phyloP scores from a whole-genome alignment of 2,329 filamentous ascomycete genomes.

The Colletotrichum endophyticum region DNA sequence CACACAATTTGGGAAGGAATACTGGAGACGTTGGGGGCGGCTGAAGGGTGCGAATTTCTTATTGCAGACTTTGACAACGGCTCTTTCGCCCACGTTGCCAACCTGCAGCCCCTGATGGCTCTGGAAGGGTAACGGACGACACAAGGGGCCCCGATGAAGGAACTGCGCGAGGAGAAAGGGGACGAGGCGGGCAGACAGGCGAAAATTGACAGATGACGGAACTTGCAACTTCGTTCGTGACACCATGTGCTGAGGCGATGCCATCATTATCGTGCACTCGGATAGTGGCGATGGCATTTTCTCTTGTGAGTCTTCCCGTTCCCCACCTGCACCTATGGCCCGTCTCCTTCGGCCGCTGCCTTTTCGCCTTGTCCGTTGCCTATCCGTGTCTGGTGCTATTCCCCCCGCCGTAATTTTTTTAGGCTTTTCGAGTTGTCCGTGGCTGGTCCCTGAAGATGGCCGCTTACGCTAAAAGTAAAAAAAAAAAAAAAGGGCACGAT shows the following conservation, averaged over 20 bases:
- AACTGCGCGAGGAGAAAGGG: background rate
- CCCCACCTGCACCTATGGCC: background rate
- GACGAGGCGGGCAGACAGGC: background rate
- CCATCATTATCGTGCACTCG: background rate
- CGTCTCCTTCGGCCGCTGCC: background rate
- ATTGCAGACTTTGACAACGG: background rate
- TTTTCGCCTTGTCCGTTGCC: background rate
- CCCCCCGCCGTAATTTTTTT: background rate
- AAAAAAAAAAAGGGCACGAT: background rate
- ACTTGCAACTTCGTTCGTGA: background rate
- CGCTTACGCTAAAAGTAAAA: background rate
- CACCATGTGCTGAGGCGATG: background rate
- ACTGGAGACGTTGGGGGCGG: background rate
- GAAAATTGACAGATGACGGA: background rate
- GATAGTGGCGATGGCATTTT: background rate
- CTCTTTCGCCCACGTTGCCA: constrained; percentile 11
- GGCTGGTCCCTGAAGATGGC: background rate
- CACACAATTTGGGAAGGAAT: constrained; percentile 1
- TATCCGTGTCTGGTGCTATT: background rate
- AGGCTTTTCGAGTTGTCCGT: background rate
- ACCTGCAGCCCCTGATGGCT: background rate
- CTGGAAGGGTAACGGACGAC: background rate
- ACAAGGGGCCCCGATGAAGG: background rate
- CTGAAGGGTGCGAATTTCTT: background rate
- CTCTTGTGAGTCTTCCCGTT: background rate